Evolutionary conservation across 2,329 filamentous ascomycete species (phyloP).

Genomic region (Xylariomycetidae sp.): DNA sequence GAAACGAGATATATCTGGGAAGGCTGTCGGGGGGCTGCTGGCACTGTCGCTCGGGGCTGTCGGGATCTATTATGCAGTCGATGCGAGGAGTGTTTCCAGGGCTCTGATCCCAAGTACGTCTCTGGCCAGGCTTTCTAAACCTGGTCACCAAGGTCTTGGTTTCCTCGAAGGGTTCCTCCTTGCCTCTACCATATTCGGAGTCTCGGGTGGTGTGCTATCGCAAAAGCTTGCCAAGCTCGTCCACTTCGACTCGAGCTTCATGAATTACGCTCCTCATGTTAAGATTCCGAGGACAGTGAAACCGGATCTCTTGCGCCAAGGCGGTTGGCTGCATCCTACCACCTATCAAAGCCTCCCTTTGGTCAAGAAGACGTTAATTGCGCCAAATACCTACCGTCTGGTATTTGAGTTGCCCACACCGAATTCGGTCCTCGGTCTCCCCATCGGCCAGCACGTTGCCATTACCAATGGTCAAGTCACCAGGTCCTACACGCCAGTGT

Average conservation of each 20-base stretch:
- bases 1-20: constrained; percentile 1
- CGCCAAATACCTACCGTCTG: constrained; percentile 41
- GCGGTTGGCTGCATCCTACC: constrained; percentile 45
- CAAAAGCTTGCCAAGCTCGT: constrained; percentile 28
- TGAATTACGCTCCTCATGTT: constrained; percentile 32
- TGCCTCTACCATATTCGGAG: constrained; percentile 28
- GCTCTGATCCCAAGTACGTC: too few relatives aligned
- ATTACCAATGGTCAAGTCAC: constrained; percentile 38
- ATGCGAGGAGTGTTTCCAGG: too few relatives aligned
- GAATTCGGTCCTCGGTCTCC: constrained; percentile 45
- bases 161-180: constrained; percentile 34
- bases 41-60: constrained; percentile 13
- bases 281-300: constrained; percentile 34
- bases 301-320: constrained; percentile 32
- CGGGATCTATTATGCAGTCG: constrained; percentile 15
- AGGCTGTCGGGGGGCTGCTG: constrained; percentile 2
- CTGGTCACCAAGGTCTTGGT: constrained; percentile 15
- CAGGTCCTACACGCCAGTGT: constrained; percentile 51
- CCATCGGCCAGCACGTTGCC: constrained; percentile 53
- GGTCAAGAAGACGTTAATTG: constrained; percentile 31
- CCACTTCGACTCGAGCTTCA: constrained; percentile 27
- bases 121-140: constrained; percentile 3
- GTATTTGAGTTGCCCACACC: constrained; percentile 43
- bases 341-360: constrained; percentile 44
- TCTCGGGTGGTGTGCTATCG: constrained; percentile 25